A percentile compares a stretch with the other conserved stretches of the same genome.
Evolutionary conservation across 2,329 filamentous ascomycete genomes (phyloP).

Genomic region (Xylariaceae sp.): DNA sequence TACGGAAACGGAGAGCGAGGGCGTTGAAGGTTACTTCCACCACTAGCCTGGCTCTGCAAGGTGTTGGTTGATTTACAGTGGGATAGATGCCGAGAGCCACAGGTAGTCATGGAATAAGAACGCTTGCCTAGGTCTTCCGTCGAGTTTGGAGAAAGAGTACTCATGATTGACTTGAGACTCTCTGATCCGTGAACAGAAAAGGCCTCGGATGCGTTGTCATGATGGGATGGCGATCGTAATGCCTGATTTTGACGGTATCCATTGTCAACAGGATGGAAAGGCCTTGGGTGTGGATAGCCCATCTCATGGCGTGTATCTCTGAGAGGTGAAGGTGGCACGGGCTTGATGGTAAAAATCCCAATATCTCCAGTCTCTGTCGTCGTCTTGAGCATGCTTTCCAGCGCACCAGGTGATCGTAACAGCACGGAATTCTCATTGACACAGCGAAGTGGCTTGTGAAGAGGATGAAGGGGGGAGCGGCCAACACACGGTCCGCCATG

Average conservation of each 20-base stretch:
- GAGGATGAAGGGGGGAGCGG: conserved; percentile 24
- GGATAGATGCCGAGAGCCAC: conserved; percentile 42
- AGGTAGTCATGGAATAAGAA: conserved; percentile 52
- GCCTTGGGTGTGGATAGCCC: conserved; percentile 27
- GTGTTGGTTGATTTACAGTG: conserved; percentile 45
- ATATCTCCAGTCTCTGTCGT: conserved; percentile 63
- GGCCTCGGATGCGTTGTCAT: conserved; percentile 50
- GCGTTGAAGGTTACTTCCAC: conserved; percentile 40
- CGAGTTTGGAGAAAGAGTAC: conserved; percentile 39
- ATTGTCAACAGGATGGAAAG: conserved; percentile 32
- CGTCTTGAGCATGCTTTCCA: conserved; percentile 62
- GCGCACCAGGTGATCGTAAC: conserved; percentile 46
- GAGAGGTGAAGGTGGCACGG: conserved; percentile 33
- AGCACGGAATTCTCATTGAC: conserved; percentile 41
- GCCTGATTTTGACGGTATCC: conserved; percentile 38
- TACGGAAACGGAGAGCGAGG: conserved; percentile 56
- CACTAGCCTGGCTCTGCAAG: conserved; percentile 43
- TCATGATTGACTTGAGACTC: conserved; percentile 42
- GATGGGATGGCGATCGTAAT: conserved; percentile 43
- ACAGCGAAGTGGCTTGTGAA: conserved; percentile 39
- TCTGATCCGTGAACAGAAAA: conserved; percentile 51
- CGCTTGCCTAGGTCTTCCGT: conserved; percentile 41
- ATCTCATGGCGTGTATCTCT: conserved; percentile 31
- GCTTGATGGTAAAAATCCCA: conserved; percentile 53
- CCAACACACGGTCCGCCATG: conserved; percentile 20